phyloP scores from a whole-genome alignment of 306 rosid species.

The Lotus japonicus region DNA sequence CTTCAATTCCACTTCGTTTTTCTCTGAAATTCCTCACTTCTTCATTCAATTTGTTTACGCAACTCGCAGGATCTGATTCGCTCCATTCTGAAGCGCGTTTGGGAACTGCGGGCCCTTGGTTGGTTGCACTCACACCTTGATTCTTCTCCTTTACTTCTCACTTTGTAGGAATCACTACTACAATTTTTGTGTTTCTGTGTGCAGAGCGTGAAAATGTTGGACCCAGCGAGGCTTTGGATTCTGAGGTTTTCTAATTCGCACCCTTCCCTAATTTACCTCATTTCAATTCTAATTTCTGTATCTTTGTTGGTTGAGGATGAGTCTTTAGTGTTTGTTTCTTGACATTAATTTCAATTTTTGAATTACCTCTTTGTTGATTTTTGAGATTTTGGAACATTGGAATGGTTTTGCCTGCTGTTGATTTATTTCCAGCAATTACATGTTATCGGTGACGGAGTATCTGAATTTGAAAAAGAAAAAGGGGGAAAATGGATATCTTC shows the following conservation, averaged over 20 bases:
- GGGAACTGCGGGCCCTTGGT: constrained; percentile 65
- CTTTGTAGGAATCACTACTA: background rate
- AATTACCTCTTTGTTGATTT: background rate
- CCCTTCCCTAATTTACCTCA: background rate
- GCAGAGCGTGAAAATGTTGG: constrained; percentile 61
- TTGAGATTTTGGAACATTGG: background rate
- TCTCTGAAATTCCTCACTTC: background rate
- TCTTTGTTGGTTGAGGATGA: background rate
- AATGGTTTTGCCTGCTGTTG: background rate
- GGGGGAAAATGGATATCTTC: background rate
- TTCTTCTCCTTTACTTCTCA: background rate
- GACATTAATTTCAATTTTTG: background rate
- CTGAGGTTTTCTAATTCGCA: constrained; percentile 38
- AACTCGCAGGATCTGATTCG: constrained; percentile 52
- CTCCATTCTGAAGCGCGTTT: constrained; percentile 72
- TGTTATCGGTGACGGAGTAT: background rate
- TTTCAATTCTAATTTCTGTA: background rate
- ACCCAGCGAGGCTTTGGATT: constrained; percentile 37
- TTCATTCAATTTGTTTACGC: background rate
- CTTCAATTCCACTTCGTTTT: background rate
- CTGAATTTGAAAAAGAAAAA: background rate
- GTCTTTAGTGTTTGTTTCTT: background rate
- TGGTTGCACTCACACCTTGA: constrained; percentile 24
- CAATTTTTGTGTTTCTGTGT: background rate
- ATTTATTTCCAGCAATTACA: background rate